These are phyloP conservation scores for Trichoderma lentiforme DNA, from an alignment of 2,329 filamentous ascomycete genomes.

Conservation along the genomic window DNA sequence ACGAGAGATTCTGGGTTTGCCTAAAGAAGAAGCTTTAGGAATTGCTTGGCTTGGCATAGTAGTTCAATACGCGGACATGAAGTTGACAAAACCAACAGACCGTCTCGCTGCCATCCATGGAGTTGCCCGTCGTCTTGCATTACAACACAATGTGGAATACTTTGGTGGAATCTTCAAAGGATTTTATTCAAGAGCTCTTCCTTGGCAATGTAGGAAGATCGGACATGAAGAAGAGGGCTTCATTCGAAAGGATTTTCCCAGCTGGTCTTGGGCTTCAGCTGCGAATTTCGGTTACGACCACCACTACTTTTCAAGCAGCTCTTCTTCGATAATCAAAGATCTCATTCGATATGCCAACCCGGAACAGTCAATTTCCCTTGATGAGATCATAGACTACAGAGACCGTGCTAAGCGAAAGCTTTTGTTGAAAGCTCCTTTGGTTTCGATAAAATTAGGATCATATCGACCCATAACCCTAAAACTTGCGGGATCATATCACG, in stretches of 20 bases:
- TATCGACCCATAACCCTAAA: too few species aligned
- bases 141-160: neutral
- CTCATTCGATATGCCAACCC: neutral
- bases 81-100: neutral
- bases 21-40: neutral
- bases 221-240: neutral
- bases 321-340: neutral
- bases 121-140: neutral
- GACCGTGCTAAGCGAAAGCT: neutral
- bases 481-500: too few species aligned
- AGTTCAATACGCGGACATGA: neutral
- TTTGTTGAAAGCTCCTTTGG: neutral
- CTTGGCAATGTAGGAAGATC: neutral
- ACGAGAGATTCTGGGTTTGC: neutral
- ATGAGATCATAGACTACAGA: neutral
- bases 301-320: neutral
- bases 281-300: rapidly evolving
- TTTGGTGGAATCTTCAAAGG: neutral
- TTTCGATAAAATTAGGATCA: neutral
- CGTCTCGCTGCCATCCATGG: neutral
- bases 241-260: neutral
- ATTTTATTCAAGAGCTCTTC: neutral
- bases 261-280: neutral
- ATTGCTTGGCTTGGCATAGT: neutral
- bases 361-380: neutral